Conservation (phyloP, 129 eudicot species). For the Smallanthus sonchifolius region DNA sequence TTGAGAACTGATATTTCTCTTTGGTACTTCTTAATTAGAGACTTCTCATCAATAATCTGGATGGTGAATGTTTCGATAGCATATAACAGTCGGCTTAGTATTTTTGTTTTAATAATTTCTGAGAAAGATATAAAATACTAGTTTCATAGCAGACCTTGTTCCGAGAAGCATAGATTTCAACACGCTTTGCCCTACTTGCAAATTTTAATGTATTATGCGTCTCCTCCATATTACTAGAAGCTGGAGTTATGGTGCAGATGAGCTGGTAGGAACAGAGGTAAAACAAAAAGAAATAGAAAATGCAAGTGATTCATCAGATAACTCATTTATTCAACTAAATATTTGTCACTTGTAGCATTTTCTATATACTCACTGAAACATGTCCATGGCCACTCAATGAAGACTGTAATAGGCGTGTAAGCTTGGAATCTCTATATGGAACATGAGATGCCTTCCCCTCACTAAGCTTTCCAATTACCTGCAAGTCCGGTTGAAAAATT, state of each 20-base stretch:
- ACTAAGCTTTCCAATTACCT: conserved; percentile 96
- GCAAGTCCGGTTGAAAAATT: conserved; percentile 20
- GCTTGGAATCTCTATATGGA: conserved; percentile 97
- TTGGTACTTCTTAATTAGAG: conserved; percentile 94
- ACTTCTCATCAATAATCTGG: conserved; percentile 97
- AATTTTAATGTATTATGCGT: conserved; percentile 92
- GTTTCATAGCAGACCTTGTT: conserved; percentile 55
- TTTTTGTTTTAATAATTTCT: not conserved
- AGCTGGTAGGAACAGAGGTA: conserved; percentile 49
- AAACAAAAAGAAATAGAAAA: not conserved
- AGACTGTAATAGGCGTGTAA: conserved; percentile 93
- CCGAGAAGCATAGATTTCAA: conserved; percentile 89
- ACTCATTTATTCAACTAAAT: conserved; percentile 1
- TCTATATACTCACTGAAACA: conserved; percentile 71
- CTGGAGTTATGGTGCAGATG: conserved; percentile 96
- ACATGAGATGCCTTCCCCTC: conserved; percentile 98
- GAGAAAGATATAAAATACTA: conserved; percentile 6
- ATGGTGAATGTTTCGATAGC: conserved; percentile 22
- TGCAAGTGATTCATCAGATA: not conserved
- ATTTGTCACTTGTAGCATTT: not conserved
- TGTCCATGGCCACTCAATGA: conserved; percentile 98
- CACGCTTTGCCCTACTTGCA: conserved; percentile 96
- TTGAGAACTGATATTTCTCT: conserved; percentile 84
- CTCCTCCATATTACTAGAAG: conserved; percentile 96
- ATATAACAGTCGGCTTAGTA: conserved; percentile 11